These are phyloP conservation scores for Populus tomentosa DNA, from an alignment of 441 rosid species.

Conservation along the genomic window DNA sequence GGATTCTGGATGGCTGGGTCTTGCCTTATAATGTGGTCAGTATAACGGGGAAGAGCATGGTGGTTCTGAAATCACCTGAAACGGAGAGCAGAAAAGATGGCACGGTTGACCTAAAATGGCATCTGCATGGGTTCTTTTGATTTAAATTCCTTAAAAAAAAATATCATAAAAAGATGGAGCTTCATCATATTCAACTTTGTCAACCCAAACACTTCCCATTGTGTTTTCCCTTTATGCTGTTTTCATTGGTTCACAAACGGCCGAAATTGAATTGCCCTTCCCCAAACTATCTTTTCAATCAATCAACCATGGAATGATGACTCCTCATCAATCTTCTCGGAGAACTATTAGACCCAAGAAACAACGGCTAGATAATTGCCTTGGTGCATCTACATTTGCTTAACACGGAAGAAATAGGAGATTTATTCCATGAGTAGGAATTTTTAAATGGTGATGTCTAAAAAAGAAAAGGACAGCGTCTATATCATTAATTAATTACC, in stretches of 20 bases:
- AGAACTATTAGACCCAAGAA: constrained; percentile 12
- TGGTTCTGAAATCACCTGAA: neutral
- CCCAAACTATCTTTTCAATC: neutral
- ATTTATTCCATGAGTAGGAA: constrained; percentile 24
- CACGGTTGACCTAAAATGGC: neutral
- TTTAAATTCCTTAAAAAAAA: neutral
- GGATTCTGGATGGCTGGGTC: neutral
- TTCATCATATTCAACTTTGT: constrained; percentile 5
- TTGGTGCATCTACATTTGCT: constrained; percentile 25
- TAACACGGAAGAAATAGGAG: constrained; percentile 22
- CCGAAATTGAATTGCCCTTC: constrained; percentile 4
- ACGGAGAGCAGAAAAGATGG: neutral
- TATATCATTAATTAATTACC: no score
- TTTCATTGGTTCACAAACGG: neutral
- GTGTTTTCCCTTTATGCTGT: neutral
- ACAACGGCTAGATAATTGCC: constrained; percentile 12
- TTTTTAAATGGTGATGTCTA: neutral
- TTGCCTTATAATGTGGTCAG: neutral
- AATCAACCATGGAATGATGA: neutral
- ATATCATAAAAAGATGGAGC: constrained; percentile 2
- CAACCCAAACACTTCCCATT: neutral
- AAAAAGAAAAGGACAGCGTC: neutral
- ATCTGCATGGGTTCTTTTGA: neutral
- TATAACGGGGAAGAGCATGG: neutral
- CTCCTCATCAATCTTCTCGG: constrained; percentile 1